Base-by-base conservation (phyloP, 768 basidiomycete species). In the Solioccasus polychromus region DNA sequence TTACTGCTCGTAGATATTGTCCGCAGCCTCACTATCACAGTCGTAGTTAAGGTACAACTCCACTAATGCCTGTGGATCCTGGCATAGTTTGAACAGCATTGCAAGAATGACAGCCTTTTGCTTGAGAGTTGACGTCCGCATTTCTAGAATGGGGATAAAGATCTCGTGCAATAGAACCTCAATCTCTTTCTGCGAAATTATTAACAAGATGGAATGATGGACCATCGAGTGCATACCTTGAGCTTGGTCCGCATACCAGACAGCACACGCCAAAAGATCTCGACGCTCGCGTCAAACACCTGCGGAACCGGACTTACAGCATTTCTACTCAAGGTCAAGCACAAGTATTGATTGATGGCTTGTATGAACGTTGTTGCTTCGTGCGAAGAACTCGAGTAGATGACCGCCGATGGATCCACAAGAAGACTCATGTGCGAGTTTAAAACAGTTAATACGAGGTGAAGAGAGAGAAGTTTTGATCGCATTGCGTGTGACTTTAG, bases 31-130 rank as follows among this genome's bases (percentile, higher is more conserved):
- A 48, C 92, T 81, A 60, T 99, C 96, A 63, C 96, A 99, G 61
- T 99, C 96, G 61, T 99, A 99, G 66, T 99, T 99, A 63, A 99
- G 83, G 69, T 98, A 99, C 46, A 98, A 83, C 66, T 99, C 96
- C 24, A 99, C 96, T 17, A 99, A 74, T 8, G 95, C 93, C 65
- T 98, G 96, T 2, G 96, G 93, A 60, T 98, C 96, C 64, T 95
- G 90, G 59, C 90, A 94, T 14, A 99, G 70, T 32, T 88, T 81
- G 15, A 80, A 81, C 24, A 95, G 65, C 85, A 96, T 94, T 31
- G 81, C 85, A 41, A 98, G 74, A 42, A 98, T 90, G 39, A 92
- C 82, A 3, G 86, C 86, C 69, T 99, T 98, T 64, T 98, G 96
- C 60, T 92, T 92, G 39, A 95, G 70, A 1, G 93, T 96, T 5